Evolutionary conservation across 352 stramenopile species (phyloP), one percentile per base, ranked within the genome.

Genomic region (Pythium sp.): DNA sequence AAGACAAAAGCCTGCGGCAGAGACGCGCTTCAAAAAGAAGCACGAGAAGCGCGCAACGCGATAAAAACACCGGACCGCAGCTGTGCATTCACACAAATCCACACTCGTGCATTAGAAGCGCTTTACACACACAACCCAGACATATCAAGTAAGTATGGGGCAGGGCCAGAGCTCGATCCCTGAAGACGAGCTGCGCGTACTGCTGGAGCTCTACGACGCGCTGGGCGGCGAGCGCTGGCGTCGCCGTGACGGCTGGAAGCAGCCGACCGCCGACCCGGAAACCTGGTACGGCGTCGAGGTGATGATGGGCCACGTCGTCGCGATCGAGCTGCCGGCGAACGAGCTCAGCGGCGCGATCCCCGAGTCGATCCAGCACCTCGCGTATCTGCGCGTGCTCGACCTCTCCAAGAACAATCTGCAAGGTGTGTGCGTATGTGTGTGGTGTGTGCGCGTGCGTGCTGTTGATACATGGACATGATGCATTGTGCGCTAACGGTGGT

Each of bases 141-240:
- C 11, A 59, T 30, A 38, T 12, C 26, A 62, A 2, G 14, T 43
- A 43, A 41, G 4, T 43, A 93, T 94, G 86, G 86, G 86, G 57
- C 84, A 93, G 69, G 84, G 84, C 67, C 86, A 91, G 79, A 93
- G 84, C 69, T 91, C 86, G 20, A 88, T 94, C 63, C 84, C 86
- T 32, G 64, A 77, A 34, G 75, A 82, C 14, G 86, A 94, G 73
- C 71, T 91, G 66, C 59, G 67, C 46, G 84, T 79, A 71, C 84
- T 94, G 59, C 72, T 91, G 32, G 86, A 90, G 56, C 72, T 94
- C 12, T 90, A 84, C 70, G 80, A 93, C 64, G 82, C 82, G 58
- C 81, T 93, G 15, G 77, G 72, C 18, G 86, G 86, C 53, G 83
- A 90, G 49, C 77, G 75, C 55, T 94, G 86, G 86, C 84, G 84